Evolutionary conservation across 805 yeast species (phyloP).

Genomic region (Pichia pseudocactophila): DNA sequence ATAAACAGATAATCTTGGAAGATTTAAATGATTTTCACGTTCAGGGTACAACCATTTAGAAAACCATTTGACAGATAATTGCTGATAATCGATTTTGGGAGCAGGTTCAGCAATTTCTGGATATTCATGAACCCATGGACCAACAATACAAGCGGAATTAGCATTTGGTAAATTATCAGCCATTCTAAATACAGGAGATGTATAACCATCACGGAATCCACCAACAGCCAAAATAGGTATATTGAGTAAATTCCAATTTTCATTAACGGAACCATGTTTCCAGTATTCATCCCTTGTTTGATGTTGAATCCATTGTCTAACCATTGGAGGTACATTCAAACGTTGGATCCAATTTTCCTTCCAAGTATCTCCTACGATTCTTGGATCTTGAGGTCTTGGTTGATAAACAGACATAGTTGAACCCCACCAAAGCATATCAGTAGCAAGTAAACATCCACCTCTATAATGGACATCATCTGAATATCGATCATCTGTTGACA

Average conservation of each 20-base stretch:
- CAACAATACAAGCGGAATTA: slow-evolving; percentile 30
- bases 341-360: slow-evolving; percentile 33
- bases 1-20: slow-evolving; percentile 33
- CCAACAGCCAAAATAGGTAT: slow-evolving; percentile 38
- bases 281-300: slow-evolving; percentile 38
- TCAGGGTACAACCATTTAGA: slow-evolving; percentile 29
- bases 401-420: slow-evolving; percentile 37
- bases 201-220: slow-evolving; percentile 42
- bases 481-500: slow-evolving; percentile 41
- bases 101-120: slow-evolving; percentile 40
- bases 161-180: slow-evolving; percentile 33
- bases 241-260: slow-evolving; percentile 31
- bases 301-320: slow-evolving; percentile 34
- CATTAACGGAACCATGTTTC: slow-evolving; percentile 40
- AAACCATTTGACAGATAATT: slow-evolving; percentile 35
- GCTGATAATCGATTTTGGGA: slow-evolving; percentile 37
- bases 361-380: slow-evolving; percentile 32
- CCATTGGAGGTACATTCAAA: slow-evolving; percentile 32
- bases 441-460: slow-evolving; percentile 37
- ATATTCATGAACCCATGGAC: slow-evolving; percentile 43
- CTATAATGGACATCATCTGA: slow-evolving; percentile 42
- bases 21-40: slow-evolving; percentile 16
- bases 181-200: slow-evolving; percentile 37
- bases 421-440: slow-evolving; percentile 45
- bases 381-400: slow-evolving; percentile 40